Percentiles rank a stretch among this genome's conserved stretches.
Conservation (phyloP, 345 rosid genomes). For the Boechera retrofracta region DNA sequence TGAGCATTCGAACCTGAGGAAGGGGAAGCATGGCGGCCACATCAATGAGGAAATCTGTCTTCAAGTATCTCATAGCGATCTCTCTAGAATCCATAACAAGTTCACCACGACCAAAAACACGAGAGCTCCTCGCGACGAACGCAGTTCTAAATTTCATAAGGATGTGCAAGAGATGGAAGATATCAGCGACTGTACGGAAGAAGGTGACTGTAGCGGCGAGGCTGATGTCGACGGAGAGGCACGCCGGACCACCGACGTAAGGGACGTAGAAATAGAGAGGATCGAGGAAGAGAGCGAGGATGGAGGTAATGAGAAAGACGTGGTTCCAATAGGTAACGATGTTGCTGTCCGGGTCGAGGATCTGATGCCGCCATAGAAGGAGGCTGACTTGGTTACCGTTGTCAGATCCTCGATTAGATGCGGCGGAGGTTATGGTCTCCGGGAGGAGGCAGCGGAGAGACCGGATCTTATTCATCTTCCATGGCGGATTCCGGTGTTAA, state of each 20-base stretch:
- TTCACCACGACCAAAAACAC: slow-evolving; percentile 87
- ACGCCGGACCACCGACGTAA: slow-evolving; percentile 59
- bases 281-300: slow-evolving; percentile 85
- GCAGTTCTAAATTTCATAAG: slow-evolving; percentile 84
- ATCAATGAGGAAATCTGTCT: slow-evolving; percentile 73
- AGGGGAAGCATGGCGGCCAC: slow-evolving; percentile 83
- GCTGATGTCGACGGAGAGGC: slow-evolving; percentile 54
- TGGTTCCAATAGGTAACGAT: slow-evolving; percentile 85
- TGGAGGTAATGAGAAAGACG: slow-evolving; percentile 72
- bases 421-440: slow-evolving; percentile 52
- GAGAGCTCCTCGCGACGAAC: slow-evolving; percentile 71
- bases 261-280: slow-evolving; percentile 86
- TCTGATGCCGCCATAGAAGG: slow-evolving; percentile 79
- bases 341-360: slow-evolving; percentile 92
- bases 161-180: slow-evolving; percentile 69
- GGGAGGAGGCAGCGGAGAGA: slow-evolving; percentile 46
- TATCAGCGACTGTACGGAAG: slow-evolving; percentile 68
- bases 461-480: slow-evolving; percentile 57
- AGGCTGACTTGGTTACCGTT: slow-evolving; percentile 37
- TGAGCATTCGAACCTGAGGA: slow-evolving; percentile 60
- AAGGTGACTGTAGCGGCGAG: slow-evolving; percentile 66
- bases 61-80: slow-evolving; percentile 71
- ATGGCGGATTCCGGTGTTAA: slow-evolving; percentile 56
- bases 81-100: slow-evolving; percentile 80
- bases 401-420: slow-evolving; percentile 34